Evolutionary conservation across 331 rosid species (phyloP).

Genomic region (Acacia concinna): DNA sequence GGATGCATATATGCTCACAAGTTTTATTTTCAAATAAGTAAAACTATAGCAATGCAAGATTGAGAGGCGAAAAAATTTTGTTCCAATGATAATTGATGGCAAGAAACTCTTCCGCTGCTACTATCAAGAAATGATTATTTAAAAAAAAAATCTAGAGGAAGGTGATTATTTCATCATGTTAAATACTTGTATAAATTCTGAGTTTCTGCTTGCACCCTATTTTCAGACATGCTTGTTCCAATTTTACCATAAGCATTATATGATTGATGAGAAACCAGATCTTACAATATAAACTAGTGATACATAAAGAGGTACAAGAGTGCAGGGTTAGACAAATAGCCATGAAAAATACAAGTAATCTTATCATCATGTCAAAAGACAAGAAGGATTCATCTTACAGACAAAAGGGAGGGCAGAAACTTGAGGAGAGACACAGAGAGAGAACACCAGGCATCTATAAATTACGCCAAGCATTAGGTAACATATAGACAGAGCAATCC

Average conservation of each 20-base stretch:
- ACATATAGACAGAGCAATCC: conserved; percentile 23
- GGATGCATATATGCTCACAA: conserved; percentile 32
- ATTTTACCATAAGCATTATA: conserved; percentile 31
- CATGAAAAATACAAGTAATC: conserved; percentile 17
- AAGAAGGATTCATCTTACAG: conserved; percentile 24
- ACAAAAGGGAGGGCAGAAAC: neutral
- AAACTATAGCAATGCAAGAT: conserved; percentile 37
- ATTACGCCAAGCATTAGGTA: conserved; percentile 15
- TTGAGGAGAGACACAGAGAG: neutral
- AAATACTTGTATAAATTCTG: neutral
- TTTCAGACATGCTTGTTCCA: conserved; percentile 36
- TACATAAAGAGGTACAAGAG: conserved; percentile 26
- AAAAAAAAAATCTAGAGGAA: neutral
- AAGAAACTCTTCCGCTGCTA: neutral
- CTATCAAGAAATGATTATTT: neutral
- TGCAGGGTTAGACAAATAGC: conserved; percentile 16
- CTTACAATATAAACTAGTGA: conserved; percentile 11
- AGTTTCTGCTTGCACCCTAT: conserved; percentile 31
- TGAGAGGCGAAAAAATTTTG: neutral
- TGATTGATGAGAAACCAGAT: conserved; percentile 32
- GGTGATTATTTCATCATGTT: neutral
- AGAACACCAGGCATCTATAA: conserved; percentile 25
- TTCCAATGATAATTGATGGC: neutral
- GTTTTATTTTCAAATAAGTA: conserved; percentile 35
- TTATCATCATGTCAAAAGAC: conserved; percentile 23